Percentiles rank a stretch among this genome's conserved stretches.
phyloP scores from a whole-genome alignment of 2,329 filamentous ascomycete genomes.

The Aureobasidium uvarum region DNA sequence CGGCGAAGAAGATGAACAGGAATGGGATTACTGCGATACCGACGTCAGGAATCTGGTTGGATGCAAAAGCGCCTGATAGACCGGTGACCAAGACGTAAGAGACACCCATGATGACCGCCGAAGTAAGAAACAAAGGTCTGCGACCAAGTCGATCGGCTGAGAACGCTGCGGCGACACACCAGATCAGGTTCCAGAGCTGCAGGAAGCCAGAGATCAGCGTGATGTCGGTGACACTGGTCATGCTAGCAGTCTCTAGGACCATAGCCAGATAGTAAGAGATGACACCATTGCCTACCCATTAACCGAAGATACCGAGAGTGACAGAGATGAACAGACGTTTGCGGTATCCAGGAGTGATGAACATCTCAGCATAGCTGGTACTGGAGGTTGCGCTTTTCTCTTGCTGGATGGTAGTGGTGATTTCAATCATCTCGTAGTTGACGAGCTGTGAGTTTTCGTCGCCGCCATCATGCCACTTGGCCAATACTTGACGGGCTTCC shows the following conservation, averaged over 20 bases:
- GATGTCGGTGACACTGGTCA: slow-evolving; percentile 32
- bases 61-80: slow-evolving; percentile 41
- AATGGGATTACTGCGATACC: slow-evolving; percentile 45
- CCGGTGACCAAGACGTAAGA: slow-evolving; percentile 47
- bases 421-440: slow-evolving; percentile 42
- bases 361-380: slow-evolving; percentile 29
- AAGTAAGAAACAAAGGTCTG: slow-evolving; percentile 45
- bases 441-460: slow-evolving; percentile 35
- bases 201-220: slow-evolving; percentile 31
- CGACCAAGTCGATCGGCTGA: slow-evolving; percentile 46
- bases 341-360: slow-evolving; percentile 36
- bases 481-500: slow-evolving; percentile 57
- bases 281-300: slow-evolving; percentile 45
- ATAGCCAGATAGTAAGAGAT: slow-evolving; percentile 39
- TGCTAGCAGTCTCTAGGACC: slow-evolving; percentile 39
- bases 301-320: slow-evolving; percentile 41
- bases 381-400: slow-evolving; percentile 50
- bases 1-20: slow-evolving; percentile 47
- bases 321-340: slow-evolving; percentile 43
- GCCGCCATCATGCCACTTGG: slow-evolving; percentile 56
- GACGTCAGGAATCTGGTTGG: slow-evolving; percentile 35
- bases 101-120: slow-evolving; percentile 46
- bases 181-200: slow-evolving; percentile 44
- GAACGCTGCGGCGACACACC: slow-evolving; percentile 42
- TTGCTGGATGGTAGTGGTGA: slow-evolving; percentile 31